Base-by-base conservation (phyloP, 176 grass and related monocot genomes). In the Chloris gayana region DNA sequence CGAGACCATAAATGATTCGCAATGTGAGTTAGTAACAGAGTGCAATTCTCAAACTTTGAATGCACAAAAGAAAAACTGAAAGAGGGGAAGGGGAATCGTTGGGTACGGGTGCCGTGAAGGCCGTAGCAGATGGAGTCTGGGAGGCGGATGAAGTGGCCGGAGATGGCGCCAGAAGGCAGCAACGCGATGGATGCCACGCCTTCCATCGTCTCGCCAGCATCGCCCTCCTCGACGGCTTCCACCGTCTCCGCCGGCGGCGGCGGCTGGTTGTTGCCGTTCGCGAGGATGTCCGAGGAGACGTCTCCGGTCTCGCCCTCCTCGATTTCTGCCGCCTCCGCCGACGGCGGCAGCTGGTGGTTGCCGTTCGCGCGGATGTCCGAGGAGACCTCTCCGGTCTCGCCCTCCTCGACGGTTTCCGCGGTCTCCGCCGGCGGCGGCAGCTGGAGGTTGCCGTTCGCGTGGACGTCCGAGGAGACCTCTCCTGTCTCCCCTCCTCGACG, bases 161-260 rank as follows among this genome's bases (percentile, higher is more conserved):
- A 98, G 80, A 98, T 92, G 46, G 86, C 79, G 26, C 95, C 95
- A 62, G 87, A 85, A 9, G 86, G 90, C 42, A 98, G 86, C 83
- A 98, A 53, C n/a, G 86, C 95, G 70, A 98, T 95, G 81, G 95
- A 98, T 14, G 95, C 90, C 35, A 98, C 83, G n/a, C 95, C 95
- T 76, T 95, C 90, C 92, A 98, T 94, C 26, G 72, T 72, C 80
- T 88, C 80, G n/a, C 62, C 78, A 13, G 9, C 72, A 4, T 85
- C 85, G 22, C 53, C 80, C 51, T 80, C 91, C 33, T 87, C 82
- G 21, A 80, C 80, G 21, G 64, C 25, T 7, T 29, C 37, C 78
- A 7, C 71, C 10, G 26, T 32, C 26, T 34, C 72, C 44, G 72
- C 85, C 45, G 27, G 41, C 6, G 31, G 70, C 58, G 69, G 8